Evolutionary conservation across 495 filamentous ascomycete genomes (phyloP).

Genomic region (Penicillium fimorum): DNA sequence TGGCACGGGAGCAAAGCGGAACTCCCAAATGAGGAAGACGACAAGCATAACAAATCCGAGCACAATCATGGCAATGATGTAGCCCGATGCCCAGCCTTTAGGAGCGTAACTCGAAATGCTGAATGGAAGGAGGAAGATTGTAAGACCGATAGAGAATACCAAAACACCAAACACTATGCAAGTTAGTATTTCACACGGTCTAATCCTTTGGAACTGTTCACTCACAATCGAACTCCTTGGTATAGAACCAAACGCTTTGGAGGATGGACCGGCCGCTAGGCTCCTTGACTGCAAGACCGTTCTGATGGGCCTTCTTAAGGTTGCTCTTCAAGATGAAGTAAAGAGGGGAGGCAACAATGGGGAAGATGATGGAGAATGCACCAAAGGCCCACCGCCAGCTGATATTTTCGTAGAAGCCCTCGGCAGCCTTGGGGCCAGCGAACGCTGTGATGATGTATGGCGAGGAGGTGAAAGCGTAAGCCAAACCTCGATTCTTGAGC

Average conservation of each 20-base stretch:
- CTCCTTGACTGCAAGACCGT: constrained; percentile 28
- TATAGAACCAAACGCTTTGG: constrained; percentile 48
- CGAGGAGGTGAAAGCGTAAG: constrained; percentile 56
- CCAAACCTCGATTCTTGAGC: constrained; percentile 57
- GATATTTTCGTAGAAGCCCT: constrained; percentile 45
- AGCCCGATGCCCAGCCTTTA: constrained; percentile 44
- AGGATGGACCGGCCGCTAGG: constrained; percentile 37
- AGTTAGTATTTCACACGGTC: constrained; percentile 3
- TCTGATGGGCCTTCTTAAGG: constrained; percentile 50
- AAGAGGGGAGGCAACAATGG: constrained; percentile 50
- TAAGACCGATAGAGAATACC: constrained; percentile 53
- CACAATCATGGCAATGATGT: constrained; percentile 55
- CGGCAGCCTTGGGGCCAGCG: constrained; percentile 29
- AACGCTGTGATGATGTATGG: constrained; percentile 49
- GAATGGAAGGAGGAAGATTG: constrained; percentile 60
- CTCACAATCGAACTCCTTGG: constrained; percentile 55
- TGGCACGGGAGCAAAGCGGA: constrained; percentile 45
- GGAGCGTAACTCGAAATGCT: constrained; percentile 43
- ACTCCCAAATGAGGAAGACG: constrained; percentile 56
- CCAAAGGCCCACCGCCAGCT: constrained; percentile 60
- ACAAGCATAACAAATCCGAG: constrained; percentile 53
- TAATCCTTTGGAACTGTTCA: background rate
- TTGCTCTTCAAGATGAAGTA: constrained; percentile 48
- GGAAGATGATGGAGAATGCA: constrained; percentile 56
- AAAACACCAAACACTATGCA: constrained; percentile 49